Percentiles rank a stretch among this genome's conserved stretches.
phyloP scores from a whole-genome alignment of 495 filamentous ascomycete genomes.

The Annulohypoxylon maeteangense region DNA sequence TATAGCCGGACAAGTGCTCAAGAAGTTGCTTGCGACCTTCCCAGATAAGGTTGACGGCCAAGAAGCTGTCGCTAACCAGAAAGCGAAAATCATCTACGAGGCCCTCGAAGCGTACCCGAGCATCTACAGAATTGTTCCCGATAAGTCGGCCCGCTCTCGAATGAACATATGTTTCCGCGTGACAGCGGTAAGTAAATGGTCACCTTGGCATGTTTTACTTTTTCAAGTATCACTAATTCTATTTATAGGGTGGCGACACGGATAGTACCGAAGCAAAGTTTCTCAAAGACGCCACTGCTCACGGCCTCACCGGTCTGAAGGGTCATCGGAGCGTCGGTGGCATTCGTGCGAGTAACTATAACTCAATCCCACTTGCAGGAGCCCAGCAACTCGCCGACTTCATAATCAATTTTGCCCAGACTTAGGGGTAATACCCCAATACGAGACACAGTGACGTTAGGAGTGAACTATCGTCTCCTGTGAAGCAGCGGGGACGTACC shows the following conservation, averaged over 20 bases:
- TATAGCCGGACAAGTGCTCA: conserved; percentile 86
- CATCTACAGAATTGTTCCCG: conserved; percentile 77
- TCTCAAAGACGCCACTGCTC: conserved; percentile 72
- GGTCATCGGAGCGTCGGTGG: conserved; percentile 84
- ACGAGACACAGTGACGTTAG: neutral
- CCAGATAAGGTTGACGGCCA: conserved; percentile 75
- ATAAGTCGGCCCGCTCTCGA: conserved; percentile 75
- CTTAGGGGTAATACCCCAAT: conserved; percentile 12
- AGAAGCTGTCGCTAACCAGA: conserved; percentile 73
- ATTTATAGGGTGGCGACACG: conserved; percentile 60
- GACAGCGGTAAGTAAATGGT: conserved; percentile 51
- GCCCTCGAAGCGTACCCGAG: conserved; percentile 76
- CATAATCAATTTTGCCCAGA: conserved; percentile 65
- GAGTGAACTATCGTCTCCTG: neutral
- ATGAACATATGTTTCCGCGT: conserved; percentile 96
- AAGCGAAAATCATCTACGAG: conserved; percentile 78
- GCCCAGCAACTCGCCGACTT: conserved; percentile 69
- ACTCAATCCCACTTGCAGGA: conserved; percentile 67
- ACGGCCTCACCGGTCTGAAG: conserved; percentile 76
- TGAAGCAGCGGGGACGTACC: neutral
- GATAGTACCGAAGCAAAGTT: conserved; percentile 78
- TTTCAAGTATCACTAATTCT: conserved; percentile 3
- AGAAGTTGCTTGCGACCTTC: conserved; percentile 67
- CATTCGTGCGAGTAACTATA: conserved; percentile 72
- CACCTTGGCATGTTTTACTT: neutral